Conservation (phyloP, 2,329 filamentous ascomycete species). For the Davidsoniella neocaledoniae region DNA sequence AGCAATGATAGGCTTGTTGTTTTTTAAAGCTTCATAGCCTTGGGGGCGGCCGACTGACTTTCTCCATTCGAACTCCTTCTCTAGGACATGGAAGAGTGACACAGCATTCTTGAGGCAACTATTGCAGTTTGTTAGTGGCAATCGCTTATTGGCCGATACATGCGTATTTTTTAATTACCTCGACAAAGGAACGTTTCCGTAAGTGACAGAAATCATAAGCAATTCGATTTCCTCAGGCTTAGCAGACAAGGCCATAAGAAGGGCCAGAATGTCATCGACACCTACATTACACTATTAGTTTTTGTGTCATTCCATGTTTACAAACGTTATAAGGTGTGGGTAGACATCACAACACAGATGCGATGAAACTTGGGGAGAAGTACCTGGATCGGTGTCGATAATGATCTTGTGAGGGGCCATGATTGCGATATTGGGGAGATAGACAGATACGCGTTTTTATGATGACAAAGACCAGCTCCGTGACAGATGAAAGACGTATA, state of each 20-base stretch:
- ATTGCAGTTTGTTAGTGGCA: neutral
- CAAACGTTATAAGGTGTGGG: neutral
- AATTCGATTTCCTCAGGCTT: constrained; percentile 74
- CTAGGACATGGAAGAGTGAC: constrained; percentile 78
- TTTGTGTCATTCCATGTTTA: neutral
- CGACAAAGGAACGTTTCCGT: constrained; percentile 79
- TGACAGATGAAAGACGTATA: too few species aligned
- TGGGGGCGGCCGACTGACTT: constrained; percentile 46
- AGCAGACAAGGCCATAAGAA: constrained; percentile 72
- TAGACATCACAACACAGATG: neutral
- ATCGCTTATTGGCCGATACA: too few species aligned
- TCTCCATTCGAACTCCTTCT: constrained; percentile 77
- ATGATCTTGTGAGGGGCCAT: constrained; percentile 68
- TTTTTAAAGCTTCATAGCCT: constrained; percentile 57
- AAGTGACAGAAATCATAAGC: constrained; percentile 72
- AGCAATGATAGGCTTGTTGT: constrained; percentile 66
- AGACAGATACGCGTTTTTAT: constrained; percentile 3
- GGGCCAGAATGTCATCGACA: constrained; percentile 78
- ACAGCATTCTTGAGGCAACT: constrained; percentile 75
- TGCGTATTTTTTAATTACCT: constrained; percentile 31
- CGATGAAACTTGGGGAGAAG: constrained; percentile 10
- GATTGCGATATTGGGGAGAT: constrained; percentile 8
- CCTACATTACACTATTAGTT: constrained; percentile 28
- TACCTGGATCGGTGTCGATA: constrained; percentile 87
- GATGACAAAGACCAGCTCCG: too few species aligned